Base-by-base conservation (phyloP, 176 grass and related monocot species). In the Urochloa ruziziensis region DNA sequence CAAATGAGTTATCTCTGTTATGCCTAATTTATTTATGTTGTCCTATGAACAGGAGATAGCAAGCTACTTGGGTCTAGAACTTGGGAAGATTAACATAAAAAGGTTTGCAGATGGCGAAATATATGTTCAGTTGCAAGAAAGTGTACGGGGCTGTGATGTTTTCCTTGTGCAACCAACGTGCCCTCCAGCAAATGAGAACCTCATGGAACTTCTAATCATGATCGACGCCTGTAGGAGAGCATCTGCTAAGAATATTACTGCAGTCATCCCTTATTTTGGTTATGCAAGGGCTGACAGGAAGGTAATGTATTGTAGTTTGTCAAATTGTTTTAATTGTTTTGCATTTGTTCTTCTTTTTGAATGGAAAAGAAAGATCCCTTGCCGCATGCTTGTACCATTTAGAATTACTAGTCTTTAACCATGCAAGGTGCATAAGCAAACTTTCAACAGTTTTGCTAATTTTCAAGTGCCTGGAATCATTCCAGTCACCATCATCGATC, bases 101-200 rank as follows among this genome's bases (percentile, higher is more conserved):
- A 82, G 96, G 82, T 98, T 98, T 46, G 92, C 96, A 25, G 96
- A 95, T 87, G 92, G 95, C 1, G 92, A 98, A 88, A 98, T 98
- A 80, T 98, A 98, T 84, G 95, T 98, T 89, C 95, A 98, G 65
- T 85, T 95, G 84, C 93, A 98, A 91, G 96, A 98, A 86, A 98
- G 96, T 69, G 93, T 98, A 74, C 87, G 96, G 67, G 96, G 93
- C 67, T 95, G 96, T 42, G 89, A 98, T 89, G 96, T 98, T 35
- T 98, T 95, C 82, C 80, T 98, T 47, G 91, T 98, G 76, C 96
- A 95, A 79, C 96, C 96, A 56, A 91, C 96, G 7, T 98, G 91
- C 29, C 96, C 96, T 63, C 96, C 96, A 24, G 93, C 93, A 88
- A 98, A 98, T 57, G 96, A 98, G 86, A 98, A 98, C 95, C 91